Evolutionary conservation across 208 protist genomes (phyloP).

Genomic region (Leishmania arabica): DNA sequence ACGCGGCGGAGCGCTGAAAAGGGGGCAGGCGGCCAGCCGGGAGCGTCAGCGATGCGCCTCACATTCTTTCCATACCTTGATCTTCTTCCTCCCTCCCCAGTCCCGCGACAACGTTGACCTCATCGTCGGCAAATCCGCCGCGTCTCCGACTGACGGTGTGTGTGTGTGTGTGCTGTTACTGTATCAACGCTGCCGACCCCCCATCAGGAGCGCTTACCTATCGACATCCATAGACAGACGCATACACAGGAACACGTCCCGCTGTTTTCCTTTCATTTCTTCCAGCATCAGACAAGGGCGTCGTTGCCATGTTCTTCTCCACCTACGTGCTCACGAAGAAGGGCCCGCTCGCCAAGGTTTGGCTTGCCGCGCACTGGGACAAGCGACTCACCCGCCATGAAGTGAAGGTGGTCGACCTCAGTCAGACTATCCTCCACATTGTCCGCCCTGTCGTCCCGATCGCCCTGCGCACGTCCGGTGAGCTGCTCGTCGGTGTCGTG

Average conservation of each 20-base stretch:
- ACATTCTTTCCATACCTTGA: not conserved
- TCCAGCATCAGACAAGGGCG: not conserved
- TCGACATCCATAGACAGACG: not conserved
- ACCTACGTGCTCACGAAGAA: conserved; percentile 96
- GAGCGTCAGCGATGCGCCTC: not conserved
- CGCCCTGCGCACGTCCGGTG: conserved; percentile 95
- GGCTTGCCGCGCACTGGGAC: conserved; percentile 97
- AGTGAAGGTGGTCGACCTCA: conserved; percentile 92
- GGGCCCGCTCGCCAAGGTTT: conserved; percentile 96
- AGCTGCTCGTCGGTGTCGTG: conserved; percentile 97
- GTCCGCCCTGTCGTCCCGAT: conserved; percentile 94
- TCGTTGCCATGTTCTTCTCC: conserved; percentile 96
- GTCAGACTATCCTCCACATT: conserved; percentile 92
- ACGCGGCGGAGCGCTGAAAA: not conserved
- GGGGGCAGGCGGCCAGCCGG: too few relatives aligned
- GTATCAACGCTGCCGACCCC: not conserved
- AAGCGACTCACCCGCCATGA: conserved; percentile 93
- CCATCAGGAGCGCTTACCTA: not conserved
- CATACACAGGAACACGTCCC: not conserved
- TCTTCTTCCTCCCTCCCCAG: not conserved
- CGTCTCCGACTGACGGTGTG: not conserved
- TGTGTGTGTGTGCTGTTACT: not conserved
- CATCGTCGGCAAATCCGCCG: not conserved
- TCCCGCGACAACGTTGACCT: not conserved
- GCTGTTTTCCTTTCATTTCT: not conserved